A percentile compares a stretch with the other conserved stretches of the same genome.
Evolutionary conservation across 805 yeast genomes (phyloP).

Genomic region (Myxozyma melibiosi): DNA sequence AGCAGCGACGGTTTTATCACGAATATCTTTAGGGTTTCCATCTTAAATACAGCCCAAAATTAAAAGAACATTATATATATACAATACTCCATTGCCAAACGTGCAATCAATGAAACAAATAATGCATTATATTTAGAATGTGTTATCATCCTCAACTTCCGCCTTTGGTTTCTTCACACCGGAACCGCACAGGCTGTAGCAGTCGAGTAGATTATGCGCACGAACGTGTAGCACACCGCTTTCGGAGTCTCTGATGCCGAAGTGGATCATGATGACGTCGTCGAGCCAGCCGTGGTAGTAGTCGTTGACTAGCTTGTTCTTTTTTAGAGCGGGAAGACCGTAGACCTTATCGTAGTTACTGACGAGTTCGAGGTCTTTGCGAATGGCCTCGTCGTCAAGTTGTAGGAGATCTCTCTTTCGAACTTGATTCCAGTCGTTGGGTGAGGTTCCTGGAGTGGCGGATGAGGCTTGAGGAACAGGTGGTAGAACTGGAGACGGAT

Average conservation of each 20-base stretch:
- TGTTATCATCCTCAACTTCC: no score
- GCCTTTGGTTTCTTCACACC: no score
- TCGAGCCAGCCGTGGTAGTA: slow-evolving; percentile 31
- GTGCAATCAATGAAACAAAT: no score
- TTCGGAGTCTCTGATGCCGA: slow-evolving; percentile 21
- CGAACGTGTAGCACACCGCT: slow-evolving; percentile 17
- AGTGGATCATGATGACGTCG: slow-evolving; percentile 23
- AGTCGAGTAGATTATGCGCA: slow-evolving; percentile 23
- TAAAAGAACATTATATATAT: no score
- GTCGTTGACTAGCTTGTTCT: slow-evolving; percentile 18
- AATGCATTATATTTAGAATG: no score
- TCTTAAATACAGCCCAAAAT: no score
- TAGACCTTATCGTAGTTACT: not conserved
- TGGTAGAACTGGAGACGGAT: no score
- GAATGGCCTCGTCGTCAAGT: not conserved
- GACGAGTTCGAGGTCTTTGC: not conserved
- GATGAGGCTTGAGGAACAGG: no score
- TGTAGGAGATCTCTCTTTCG: slow-evolving; percentile 4
- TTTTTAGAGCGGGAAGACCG: not conserved
- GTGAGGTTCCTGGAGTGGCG: not conserved
- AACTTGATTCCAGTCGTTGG: not conserved
- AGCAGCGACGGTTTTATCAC: no score
- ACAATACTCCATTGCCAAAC: not conserved
- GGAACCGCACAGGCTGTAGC: slow-evolving; percentile 10
- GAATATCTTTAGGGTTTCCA: no score